phyloP scores from a whole-genome alignment of 2,329 filamentous ascomycete genomes.

The Daldinia sp. region DNA sequence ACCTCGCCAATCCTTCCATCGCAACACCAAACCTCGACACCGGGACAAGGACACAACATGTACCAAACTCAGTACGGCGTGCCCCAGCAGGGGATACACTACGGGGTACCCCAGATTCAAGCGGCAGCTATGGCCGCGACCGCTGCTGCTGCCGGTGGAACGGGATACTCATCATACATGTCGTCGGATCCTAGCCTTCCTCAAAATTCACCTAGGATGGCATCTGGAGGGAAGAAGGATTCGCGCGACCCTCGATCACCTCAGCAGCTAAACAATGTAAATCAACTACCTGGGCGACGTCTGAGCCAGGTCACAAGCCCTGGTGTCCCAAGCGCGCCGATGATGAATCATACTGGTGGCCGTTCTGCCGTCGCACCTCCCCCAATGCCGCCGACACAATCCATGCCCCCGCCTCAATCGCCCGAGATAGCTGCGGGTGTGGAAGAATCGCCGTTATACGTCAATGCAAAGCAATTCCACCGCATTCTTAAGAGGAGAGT shows the following conservation, averaged over 20 bases:
- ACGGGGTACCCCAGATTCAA: slow-evolving; percentile 83
- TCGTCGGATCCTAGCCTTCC: slow-evolving; percentile 72
- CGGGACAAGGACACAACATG: slow-evolving; percentile 74
- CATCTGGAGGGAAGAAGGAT: slow-evolving; percentile 73
- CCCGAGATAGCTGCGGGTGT: slow-evolving; percentile 78
- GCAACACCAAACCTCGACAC: slow-evolving; percentile 74
- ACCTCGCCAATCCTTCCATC: slow-evolving; percentile 82
- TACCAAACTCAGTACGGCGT: slow-evolving; percentile 83
- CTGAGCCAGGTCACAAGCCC: slow-evolving; percentile 83
- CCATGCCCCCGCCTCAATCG: slow-evolving; percentile 75
- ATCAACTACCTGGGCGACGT: slow-evolving; percentile 69
- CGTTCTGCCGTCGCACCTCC: slow-evolving; percentile 64
- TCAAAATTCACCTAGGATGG: slow-evolving; percentile 80
- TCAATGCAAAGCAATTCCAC: slow-evolving; percentile 99
- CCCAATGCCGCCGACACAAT: slow-evolving; percentile 68
- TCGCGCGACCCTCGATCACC: slow-evolving; percentile 78
- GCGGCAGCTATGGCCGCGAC: slow-evolving; percentile 93
- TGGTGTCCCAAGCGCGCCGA: slow-evolving; percentile 74
- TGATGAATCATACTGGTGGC: slow-evolving; percentile 72
- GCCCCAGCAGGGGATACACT: slow-evolving; percentile 78
- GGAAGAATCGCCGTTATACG: slow-evolving; percentile 94
- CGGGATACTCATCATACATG: slow-evolving; percentile 71
- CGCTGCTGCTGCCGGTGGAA: slow-evolving; percentile 86
- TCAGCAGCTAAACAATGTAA: slow-evolving; percentile 70
- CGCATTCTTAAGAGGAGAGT: slow-evolving; percentile 94